phyloP scores from a whole-genome alignment of 106 monocot genomes.

The Dioscorea dumetorum region DNA sequence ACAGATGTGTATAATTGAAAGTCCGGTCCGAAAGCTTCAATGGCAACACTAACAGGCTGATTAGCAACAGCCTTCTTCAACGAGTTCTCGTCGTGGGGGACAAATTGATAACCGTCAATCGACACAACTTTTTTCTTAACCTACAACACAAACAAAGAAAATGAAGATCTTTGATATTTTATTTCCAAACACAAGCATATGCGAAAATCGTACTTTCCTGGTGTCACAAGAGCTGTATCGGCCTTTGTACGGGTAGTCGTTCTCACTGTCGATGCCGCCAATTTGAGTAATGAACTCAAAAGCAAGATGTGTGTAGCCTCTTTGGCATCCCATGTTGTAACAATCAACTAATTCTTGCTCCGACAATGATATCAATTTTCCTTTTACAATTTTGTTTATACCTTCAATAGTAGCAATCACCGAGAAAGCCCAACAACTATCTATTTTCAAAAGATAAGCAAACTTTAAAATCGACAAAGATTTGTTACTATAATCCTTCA shows the following conservation, averaged over 20 bases:
- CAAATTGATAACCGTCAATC: too few species aligned
- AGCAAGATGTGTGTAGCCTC: conserved; percentile 67
- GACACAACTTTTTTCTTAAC: too few species aligned
- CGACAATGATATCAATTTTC: conserved; percentile 46
- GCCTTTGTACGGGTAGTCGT: too few species aligned
- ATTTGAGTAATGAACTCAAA: conserved; percentile 41
- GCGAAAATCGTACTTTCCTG: too few species aligned
- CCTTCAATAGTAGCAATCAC: conserved; percentile 51
- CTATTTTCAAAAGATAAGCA: conserved; percentile 6
- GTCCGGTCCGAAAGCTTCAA: conserved; percentile 19
- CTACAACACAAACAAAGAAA: too few species aligned
- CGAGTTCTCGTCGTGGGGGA: conserved; percentile 22
- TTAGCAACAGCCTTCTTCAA: conserved; percentile 42
- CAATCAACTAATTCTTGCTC: conserved; percentile 81
- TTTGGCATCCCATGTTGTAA: conserved; percentile 62
- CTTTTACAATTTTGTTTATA: conserved; percentile 53
- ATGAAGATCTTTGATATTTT: too few species aligned
- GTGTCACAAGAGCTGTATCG: too few species aligned
- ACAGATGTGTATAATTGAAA: too few species aligned
- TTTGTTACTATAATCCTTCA: too few species aligned
- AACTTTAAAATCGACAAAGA: not conserved
- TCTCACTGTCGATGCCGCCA: too few species aligned
- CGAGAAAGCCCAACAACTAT: conserved; percentile 81
- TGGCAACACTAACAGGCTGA: conserved; percentile 47
- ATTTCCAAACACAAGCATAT: too few species aligned